Conservation (phyloP, 2,329 filamentous ascomycete species). For the Raffaelea ambrosiae region DNA sequence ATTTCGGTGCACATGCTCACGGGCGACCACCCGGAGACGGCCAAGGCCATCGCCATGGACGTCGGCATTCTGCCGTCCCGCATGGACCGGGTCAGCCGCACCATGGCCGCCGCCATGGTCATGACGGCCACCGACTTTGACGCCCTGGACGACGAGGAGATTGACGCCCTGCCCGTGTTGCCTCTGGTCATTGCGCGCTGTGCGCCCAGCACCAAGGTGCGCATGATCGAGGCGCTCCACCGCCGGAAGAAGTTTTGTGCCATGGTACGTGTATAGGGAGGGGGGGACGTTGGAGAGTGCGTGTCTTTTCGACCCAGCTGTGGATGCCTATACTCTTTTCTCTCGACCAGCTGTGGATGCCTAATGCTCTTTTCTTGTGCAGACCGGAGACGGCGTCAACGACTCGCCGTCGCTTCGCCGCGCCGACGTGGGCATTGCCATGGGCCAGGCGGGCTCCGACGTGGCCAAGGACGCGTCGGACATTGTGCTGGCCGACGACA, state of each 20-base stretch:
- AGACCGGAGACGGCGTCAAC: conserved; percentile 68
- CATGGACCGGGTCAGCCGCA: conserved; percentile 43
- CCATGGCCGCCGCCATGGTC: neutral
- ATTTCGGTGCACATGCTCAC: conserved; percentile 56
- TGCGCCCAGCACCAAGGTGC: conserved; percentile 53
- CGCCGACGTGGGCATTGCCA: conserved; percentile 59
- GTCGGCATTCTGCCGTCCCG: neutral
- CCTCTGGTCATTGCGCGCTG: conserved; percentile 54
- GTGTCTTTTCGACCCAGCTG: no score
- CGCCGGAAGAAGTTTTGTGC: conserved; percentile 48
- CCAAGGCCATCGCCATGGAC: conserved; percentile 41
- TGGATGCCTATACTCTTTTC: no score
- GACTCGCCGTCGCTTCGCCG: conserved; percentile 56
- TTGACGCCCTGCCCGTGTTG: conserved; percentile 26
- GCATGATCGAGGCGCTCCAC: conserved; percentile 32
- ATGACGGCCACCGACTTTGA: neutral
- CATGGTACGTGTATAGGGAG: no score
- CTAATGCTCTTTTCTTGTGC: no score
- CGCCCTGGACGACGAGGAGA: conserved; percentile 42
- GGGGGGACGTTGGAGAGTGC: no score
- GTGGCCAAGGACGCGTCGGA: conserved; percentile 58
- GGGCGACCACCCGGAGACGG: conserved; percentile 53
- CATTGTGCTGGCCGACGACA: conserved; percentile 60
- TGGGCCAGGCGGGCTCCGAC: conserved; percentile 52
- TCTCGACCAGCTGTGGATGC: no score